Percentiles rank a stretch among this genome's conserved stretches.
phyloP scores from a whole-genome alignment of 352 stramenopile genomes.

The Pythium aphanidermatum region DNA sequence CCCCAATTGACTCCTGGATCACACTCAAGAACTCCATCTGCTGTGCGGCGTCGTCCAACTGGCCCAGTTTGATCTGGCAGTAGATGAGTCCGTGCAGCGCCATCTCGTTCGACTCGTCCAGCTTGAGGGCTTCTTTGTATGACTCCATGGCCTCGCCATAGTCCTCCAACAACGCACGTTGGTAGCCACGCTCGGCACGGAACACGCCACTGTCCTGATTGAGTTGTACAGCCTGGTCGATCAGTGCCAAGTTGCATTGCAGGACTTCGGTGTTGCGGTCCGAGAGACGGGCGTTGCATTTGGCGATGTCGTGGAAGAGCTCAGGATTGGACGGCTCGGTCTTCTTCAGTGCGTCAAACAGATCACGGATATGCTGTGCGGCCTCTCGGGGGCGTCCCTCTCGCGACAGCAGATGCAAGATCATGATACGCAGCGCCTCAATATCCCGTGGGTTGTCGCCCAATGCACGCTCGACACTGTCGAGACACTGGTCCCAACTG shows the following conservation, averaged over 20 bases:
- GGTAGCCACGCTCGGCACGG: constrained; percentile 74
- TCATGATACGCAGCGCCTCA: constrained; percentile 58
- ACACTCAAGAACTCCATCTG: constrained; percentile 91
- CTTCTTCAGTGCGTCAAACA: constrained; percentile 64
- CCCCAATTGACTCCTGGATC: constrained; percentile 84
- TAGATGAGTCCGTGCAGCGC: constrained; percentile 90
- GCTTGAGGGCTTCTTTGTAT: constrained; percentile 81
- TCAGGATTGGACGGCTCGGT: constrained; percentile 63
- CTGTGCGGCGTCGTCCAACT: constrained; percentile 85
- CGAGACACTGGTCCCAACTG: constrained; percentile 81
- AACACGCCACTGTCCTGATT: constrained; percentile 55
- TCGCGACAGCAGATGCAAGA: constrained; percentile 61
- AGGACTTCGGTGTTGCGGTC: constrained; percentile 62
- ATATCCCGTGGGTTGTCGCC: constrained; percentile 61
- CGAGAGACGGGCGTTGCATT: constrained; percentile 57
- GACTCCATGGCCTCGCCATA: constrained; percentile 75
- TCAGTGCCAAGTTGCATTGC: constrained; percentile 59
- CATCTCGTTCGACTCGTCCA: constrained; percentile 83
- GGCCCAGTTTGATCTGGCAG: constrained; percentile 86
- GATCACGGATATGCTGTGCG: constrained; percentile 44
- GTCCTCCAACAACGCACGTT: constrained; percentile 65
- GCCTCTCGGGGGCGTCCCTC: constrained; percentile 53
- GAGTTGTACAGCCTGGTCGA: constrained; percentile 62
- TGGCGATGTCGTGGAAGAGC: constrained; percentile 55
- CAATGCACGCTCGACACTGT: constrained; percentile 68